Conservation (phyloP, 1,139 yeast genomes). For the Lipomyces yarrowii region DNA sequence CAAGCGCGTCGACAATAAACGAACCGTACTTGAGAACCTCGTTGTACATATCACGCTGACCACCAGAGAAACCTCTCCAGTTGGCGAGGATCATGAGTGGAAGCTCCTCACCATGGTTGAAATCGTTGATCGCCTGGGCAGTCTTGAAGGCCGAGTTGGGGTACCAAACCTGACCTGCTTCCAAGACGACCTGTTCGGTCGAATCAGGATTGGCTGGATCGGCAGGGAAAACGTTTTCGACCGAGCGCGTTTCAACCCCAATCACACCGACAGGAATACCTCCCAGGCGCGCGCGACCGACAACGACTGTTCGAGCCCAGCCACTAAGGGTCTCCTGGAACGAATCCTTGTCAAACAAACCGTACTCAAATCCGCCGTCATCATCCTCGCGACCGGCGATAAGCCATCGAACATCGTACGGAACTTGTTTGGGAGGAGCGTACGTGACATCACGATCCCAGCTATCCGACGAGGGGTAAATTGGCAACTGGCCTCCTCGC, state of each 20-base stretch:
- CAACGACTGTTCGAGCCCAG: constrained; percentile 98
- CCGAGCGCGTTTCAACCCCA: constrained; percentile 88
- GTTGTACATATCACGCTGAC: constrained; percentile 98
- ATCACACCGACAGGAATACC: constrained; percentile 98
- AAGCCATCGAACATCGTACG: constrained; percentile 94
- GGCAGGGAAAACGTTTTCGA: constrained; percentile 91
- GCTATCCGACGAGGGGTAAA: constrained; percentile 69
- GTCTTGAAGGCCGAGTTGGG: constrained; percentile 99
- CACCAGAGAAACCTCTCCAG: constrained; percentile 99
- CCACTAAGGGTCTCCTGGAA: constrained; percentile 98
- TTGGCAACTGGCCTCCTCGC: constrained; percentile 89
- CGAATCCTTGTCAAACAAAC: constrained; percentile 87
- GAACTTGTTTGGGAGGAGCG: constrained; percentile 69
- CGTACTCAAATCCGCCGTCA: constrained; percentile 64
- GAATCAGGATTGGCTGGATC: constrained; percentile 98
- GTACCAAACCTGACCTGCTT: constrained; percentile 99
- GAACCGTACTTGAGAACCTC: constrained; percentile 97
- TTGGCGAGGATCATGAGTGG: constrained; percentile 97
- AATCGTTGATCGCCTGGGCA: constrained; percentile 96
- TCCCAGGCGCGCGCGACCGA: constrained; percentile 97
- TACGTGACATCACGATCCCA: constrained; percentile 95
- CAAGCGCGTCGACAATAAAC: constrained; percentile 93
- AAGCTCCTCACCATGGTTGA: constrained; percentile 95
- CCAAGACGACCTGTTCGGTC: constrained; percentile 83
- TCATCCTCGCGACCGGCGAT: constrained; percentile 77